A percentile compares a stretch with the other conserved stretches of the same genome.
Evolutionary conservation across 345 rosid genomes (phyloP).

Genomic region (Euphorbia lathyris): DNA sequence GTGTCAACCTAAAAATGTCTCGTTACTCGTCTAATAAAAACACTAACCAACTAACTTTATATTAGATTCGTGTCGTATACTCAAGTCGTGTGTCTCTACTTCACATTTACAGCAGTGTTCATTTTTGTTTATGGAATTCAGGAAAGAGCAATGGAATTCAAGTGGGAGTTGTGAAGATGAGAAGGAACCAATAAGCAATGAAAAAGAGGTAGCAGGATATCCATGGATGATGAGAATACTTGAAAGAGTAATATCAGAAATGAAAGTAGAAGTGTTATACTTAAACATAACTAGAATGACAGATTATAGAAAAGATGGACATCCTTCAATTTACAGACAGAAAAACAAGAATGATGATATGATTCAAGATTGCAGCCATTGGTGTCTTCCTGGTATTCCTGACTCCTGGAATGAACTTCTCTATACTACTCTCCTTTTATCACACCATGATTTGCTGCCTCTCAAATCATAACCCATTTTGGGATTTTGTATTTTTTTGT

Average conservation of each 20-base stretch:
- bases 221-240: slow-evolving; percentile 71
- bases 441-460: slow-evolving; percentile 34
- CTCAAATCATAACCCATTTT: no score
- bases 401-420: slow-evolving; percentile 80
- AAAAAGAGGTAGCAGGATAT: slow-evolving; percentile 39
- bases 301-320: slow-evolving; percentile 62
- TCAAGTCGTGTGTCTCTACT: no score
- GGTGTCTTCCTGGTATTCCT: slow-evolving; percentile 85
- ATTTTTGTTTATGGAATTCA: slow-evolving; percentile 16
- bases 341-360: slow-evolving; percentile 19
- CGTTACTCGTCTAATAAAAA: no score
- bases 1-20: no score
- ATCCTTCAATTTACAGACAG: slow-evolving; percentile 61
- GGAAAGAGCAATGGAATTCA: slow-evolving; percentile 60
- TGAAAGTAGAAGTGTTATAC: slow-evolving; percentile 68
- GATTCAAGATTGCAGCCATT: slow-evolving; percentile 75
- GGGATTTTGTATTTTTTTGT: no score
- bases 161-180: slow-evolving; percentile 60
- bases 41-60: no score
- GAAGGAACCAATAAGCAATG: slow-evolving; percentile 42
- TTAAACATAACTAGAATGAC: slow-evolving; percentile 74
- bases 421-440: slow-evolving; percentile 46
- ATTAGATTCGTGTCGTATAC: background rate
- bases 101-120: no score
- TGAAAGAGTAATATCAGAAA: slow-evolving; percentile 58